Evolutionary conservation across 768 basidiomycete genomes (phyloP).

Genomic region (Suillus occidentalis): DNA sequence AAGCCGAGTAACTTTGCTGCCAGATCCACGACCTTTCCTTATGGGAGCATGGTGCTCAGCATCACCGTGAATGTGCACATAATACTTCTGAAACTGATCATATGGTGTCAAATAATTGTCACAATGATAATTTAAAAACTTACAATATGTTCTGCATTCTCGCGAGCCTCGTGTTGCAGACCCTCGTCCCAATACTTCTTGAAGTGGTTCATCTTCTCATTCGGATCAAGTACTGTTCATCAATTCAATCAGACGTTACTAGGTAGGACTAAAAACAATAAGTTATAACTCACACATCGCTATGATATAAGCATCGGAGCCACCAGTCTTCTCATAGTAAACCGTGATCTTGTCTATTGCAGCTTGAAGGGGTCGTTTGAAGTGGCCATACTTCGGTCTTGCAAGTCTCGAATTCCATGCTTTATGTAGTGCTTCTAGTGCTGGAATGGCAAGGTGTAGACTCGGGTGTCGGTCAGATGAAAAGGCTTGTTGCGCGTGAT

Average conservation of each 20-base stretch:
- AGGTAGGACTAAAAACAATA: no score
- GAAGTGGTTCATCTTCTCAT: slow-evolving; percentile 24
- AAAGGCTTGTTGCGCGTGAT: slow-evolving; percentile 32
- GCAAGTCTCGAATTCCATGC: slow-evolving; percentile 20
- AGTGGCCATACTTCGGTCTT: slow-evolving; percentile 17
- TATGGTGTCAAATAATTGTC: fast-evolving
- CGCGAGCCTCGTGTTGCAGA: slow-evolving; percentile 15
- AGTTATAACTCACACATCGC: slow-evolving; percentile 27
- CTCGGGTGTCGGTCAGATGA: slow-evolving; percentile 26
- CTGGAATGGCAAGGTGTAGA: slow-evolving; percentile 30
- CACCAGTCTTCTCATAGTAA: slow-evolving; percentile 35
- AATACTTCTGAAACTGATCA: slow-evolving; percentile 18
- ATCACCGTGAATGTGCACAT: not conserved
- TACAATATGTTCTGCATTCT: slow-evolving; percentile 19
- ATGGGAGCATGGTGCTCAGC: not conserved
- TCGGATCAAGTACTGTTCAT: slow-evolving; percentile 26
- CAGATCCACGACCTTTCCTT: not conserved
- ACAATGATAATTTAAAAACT: not conserved
- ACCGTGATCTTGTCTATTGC: slow-evolving; percentile 30
- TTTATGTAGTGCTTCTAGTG: slow-evolving; percentile 29
- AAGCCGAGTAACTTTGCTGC: not conserved
- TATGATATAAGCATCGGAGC: slow-evolving; percentile 33
- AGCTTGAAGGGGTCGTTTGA: slow-evolving; percentile 24
- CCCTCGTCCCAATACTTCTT: slow-evolving; percentile 26
- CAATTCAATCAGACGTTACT: no score